Evolutionary conservation across 495 filamentous ascomycete genomes (phyloP), one percentile per base, ranked within the genome.

Genomic region (Astrocystis sublimbata): DNA sequence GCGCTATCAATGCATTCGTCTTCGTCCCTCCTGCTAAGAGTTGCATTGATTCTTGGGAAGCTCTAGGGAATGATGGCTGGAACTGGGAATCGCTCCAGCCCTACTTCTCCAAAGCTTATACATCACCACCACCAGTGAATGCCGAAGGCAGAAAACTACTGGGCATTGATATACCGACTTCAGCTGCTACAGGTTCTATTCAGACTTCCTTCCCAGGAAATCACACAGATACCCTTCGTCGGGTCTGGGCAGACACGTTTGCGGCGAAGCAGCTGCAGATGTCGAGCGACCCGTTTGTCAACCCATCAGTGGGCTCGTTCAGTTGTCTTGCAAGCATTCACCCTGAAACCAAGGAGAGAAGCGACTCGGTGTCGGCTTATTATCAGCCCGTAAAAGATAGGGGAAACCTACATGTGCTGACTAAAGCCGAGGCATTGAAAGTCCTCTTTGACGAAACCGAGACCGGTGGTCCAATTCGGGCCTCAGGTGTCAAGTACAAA

Each of bases 1-100:
- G 79, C 15, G 80, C 75, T 2, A 72, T 88, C 60, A 89, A 88
- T 58, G 79, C 79, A 36, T 71, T 77, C 46, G 78, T 81, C 60
- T 78, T 77, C 63, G 74, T 80, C 2, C 74, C 80, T 31, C 71
- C 74, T 1, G 76, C 77, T 0, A 71, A 71, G 19, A 72, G 63
- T 2, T 70, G 70, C 15, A 74, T 86, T n/a, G 76, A 86, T 58
- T 73, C 79, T n/a, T 86, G 84, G 84, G 76, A 67, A 6, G 68
- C 71, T 5, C 68, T 86, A 6, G 84, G 84, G 21, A 86, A 85
- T 63, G 45, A 72, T 6, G 73, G 75, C 23, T 88, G 85, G 85
- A 71, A 72, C 26, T 86, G 75, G 69, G 75, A 80, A 40, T 66
- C 66, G 0, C 43, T 88, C 23, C 57, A 63, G 12, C 79, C 78